Base-by-base conservation (phyloP, 306 rosid genomes). In the Lagenaria siceraria region DNA sequence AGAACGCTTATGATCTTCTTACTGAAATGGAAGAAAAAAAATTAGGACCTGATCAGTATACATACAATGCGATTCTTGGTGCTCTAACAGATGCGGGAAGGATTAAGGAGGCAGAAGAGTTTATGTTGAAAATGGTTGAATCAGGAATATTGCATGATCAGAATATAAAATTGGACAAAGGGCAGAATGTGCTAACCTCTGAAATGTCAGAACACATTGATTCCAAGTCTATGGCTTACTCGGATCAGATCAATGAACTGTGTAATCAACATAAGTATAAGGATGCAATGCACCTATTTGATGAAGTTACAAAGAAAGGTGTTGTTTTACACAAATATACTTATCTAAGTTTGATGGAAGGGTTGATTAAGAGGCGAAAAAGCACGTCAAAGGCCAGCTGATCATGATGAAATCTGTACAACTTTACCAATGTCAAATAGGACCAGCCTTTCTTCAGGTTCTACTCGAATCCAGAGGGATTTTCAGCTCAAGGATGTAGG, bases 321-420 rank as follows among this genome's bases (percentile, higher is more conserved):
- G 63, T 89, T 62, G 35, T 78, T 65, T 68, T 94, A 68, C 82
- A 60, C 78, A 88, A 85, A 85, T 78, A 80, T 70, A 61, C 89
- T 17, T 88, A 85, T 74, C 83, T 87, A 58, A 87, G 83, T 86
- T 79, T 94, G 84, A 94, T 94, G 92, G 88, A 87, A 77, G 98
- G 90, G 51, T 79, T 92, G 73, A 83, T 94, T 81, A 83, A 86
- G 85, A 87, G 95, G 87, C 88, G 93, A 56, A 94, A 86, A 84
- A 81, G 92, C 83, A 83, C 81, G 83, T 83, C 92, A 4, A 83
- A 76, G 78, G 88, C 74, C 74, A 77, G 72, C 51, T 51, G 76
- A 56, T 72, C 29, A 52, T 80, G 77, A 64, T 36, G 75, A 77
- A 18, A 43, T 22, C 77, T 75, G 62, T 54, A 48, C 8, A 15